Conservation (phyloP, 164 flowering plant genomes). For the Houttuynia cordata region DNA sequence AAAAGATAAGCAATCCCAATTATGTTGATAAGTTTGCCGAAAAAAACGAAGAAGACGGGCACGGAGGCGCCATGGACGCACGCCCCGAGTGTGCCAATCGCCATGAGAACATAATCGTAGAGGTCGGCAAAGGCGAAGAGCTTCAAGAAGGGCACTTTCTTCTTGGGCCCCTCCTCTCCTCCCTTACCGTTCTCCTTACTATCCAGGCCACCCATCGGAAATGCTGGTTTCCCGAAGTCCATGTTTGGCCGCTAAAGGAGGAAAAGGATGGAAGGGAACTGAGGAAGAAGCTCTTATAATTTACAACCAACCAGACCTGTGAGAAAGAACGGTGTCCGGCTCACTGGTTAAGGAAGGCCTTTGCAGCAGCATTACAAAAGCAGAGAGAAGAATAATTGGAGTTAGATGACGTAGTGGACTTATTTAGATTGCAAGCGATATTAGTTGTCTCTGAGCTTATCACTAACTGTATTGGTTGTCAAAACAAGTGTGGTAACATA, state of each 20-base stretch:
- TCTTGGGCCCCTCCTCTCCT: slow-evolving; percentile 11
- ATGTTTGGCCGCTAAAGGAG: background rate
- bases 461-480: too few relatives aligned
- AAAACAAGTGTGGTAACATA: too few relatives aligned
- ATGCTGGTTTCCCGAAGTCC: background rate
- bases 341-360: too few relatives aligned
- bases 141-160: slow-evolving; percentile 46
- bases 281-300: background rate
- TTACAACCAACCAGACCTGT: background rate
- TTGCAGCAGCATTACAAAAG: too few relatives aligned
- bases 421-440: too few relatives aligned
- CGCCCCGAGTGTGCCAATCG: slow-evolving; percentile 70
- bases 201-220: slow-evolving; percentile 3
- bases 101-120: slow-evolving; percentile 68
- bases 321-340: too few relatives aligned
- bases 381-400: too few relatives aligned
- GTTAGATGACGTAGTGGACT: too few relatives aligned
- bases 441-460: too few relatives aligned
- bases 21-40: slow-evolving; percentile 73
- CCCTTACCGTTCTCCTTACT: slow-evolving; percentile 9
- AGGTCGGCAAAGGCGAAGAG: slow-evolving; percentile 75
- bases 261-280: background rate
- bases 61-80: slow-evolving; percentile 86
- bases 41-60: slow-evolving; percentile 89
- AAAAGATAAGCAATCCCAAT: slow-evolving; percentile 77